A percentile compares a stretch with the other conserved stretches of the same genome.
These are phyloP conservation scores for Carex kokanica DNA, from an alignment of 176 grass and related monocot genomes.

Conservation along the genomic window DNA sequence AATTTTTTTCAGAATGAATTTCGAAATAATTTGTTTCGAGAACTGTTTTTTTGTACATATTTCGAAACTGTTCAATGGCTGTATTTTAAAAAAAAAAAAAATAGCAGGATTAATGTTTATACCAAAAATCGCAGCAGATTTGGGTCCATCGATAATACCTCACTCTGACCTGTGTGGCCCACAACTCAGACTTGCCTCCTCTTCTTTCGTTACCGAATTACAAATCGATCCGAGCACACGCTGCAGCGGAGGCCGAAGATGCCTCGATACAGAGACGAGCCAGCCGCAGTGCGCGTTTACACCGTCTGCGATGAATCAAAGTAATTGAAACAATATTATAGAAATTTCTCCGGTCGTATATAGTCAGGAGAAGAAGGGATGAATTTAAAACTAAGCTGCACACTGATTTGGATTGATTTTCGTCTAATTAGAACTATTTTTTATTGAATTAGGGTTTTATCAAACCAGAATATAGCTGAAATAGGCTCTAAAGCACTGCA, in stretches of 20 bases:
- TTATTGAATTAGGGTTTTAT: background rate
- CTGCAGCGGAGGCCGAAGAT: conserved; percentile 19
- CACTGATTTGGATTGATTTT: background rate
- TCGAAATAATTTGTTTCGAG: too few species aligned
- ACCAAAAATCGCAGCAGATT: too few species aligned
- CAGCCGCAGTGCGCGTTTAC: conserved; percentile 58
- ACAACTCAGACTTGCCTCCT: background rate
- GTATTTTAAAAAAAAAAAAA: too few species aligned
- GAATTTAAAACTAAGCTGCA: background rate
- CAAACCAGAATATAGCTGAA: background rate
- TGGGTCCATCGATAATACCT: background rate
- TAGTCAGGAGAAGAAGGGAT: background rate
- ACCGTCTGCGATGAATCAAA: conserved; percentile 94
- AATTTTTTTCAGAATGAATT: too few species aligned
- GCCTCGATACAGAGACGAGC: conserved; percentile 54
- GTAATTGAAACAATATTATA: conserved; percentile 20
- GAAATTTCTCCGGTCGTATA: background rate
- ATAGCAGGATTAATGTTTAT: too few species aligned
- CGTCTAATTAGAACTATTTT: background rate
- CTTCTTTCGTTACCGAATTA: background rate
- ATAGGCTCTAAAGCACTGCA: background rate
- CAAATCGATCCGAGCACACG: background rate
- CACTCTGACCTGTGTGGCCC: background rate
- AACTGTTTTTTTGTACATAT: too few species aligned
- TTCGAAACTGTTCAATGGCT: too few species aligned